Conservation (phyloP, 306 rosid genomes). For the Datisca glomerata region DNA sequence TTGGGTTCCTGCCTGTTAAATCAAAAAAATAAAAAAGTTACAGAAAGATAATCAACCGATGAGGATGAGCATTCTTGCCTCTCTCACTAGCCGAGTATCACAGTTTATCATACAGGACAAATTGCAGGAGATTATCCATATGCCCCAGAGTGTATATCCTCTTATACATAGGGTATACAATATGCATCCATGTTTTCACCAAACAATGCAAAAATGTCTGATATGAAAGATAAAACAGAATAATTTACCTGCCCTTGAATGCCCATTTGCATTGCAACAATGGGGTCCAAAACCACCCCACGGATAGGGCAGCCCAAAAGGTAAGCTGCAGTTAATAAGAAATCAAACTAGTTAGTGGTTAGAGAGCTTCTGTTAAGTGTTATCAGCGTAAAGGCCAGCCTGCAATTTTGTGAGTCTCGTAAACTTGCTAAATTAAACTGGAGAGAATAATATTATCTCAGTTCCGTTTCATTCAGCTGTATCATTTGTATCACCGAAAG, state of each 20-base stretch:
- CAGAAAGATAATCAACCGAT: not conserved
- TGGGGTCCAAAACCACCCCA: constrained; percentile 89
- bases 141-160: not conserved
- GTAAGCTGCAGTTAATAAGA: constrained; percentile 46
- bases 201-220: not conserved
- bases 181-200: not conserved
- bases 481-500: constrained; percentile 1
- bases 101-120: not conserved
- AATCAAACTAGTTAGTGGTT: no score
- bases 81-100: not conserved
- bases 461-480: not conserved
- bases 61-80: no score
- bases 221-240: constrained; percentile 4
- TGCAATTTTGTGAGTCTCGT: no score
- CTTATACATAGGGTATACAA: not conserved
- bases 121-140: not conserved
- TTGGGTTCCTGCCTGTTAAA: constrained; percentile 81
- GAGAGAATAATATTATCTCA: not conserved
- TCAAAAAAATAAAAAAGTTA: not conserved
- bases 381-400: no score
- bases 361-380: no score
- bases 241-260: constrained; percentile 85
- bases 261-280: constrained; percentile 95
- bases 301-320: constrained; percentile 93
- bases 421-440: no score